Percentiles rank a stretch among this genome's conserved stretches.
Conservation (phyloP, 176 grass and related monocot species). For the Hordeum marinum region DNA sequence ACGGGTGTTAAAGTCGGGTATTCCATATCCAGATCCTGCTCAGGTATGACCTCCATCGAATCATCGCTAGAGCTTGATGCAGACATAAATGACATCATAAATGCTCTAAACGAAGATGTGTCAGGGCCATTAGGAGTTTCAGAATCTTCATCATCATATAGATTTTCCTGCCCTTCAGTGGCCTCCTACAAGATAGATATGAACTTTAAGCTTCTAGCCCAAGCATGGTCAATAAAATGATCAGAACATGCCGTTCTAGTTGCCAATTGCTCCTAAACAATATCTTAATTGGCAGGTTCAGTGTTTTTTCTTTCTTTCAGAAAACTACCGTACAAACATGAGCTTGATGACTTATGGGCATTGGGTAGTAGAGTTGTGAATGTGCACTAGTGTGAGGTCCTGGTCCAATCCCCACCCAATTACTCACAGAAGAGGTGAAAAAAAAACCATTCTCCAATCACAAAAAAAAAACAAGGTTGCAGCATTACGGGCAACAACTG, state of each 20-base stretch:
- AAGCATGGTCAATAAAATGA: neutral
- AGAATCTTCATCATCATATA: conserved; percentile 44
- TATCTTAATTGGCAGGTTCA: neutral
- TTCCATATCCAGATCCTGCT: conserved; percentile 35
- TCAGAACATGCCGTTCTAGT: neutral
- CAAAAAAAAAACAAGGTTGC: neutral
- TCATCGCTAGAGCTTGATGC: conserved; percentile 30
- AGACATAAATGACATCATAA: conserved; percentile 73
- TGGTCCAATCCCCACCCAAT: neutral
- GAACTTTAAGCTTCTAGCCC: neutral
- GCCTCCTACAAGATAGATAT: conserved; percentile 44
- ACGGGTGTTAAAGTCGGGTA: conserved; percentile 58
- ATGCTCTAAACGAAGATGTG: conserved; percentile 94
- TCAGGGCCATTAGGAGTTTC: conserved; percentile 63
- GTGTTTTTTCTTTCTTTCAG: neutral
- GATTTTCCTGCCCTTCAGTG: conserved; percentile 27
- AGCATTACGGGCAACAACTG: neutral
- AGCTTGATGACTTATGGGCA: neutral
- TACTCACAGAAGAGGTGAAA: neutral
- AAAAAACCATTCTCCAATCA: neutral
- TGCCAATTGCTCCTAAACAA: neutral
- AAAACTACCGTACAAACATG: neutral
- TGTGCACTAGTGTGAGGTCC: neutral
- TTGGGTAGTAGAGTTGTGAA: neutral
- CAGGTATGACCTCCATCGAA: conserved; percentile 27